Conservation (phyloP, 306 rosid species). For the Ziziphus jujuba region DNA sequence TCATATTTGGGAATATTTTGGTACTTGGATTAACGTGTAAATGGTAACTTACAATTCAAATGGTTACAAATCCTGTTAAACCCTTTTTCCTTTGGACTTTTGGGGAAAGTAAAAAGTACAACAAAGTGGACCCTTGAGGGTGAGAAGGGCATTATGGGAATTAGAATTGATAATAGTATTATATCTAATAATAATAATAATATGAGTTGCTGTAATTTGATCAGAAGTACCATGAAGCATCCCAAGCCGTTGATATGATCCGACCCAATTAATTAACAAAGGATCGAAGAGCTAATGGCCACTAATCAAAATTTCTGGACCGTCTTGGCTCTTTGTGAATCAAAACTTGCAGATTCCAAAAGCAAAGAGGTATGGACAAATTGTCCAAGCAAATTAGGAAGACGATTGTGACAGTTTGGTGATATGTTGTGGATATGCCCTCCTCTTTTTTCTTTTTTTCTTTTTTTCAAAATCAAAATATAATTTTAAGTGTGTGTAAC, state of each 20-base stretch:
- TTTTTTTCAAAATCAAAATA: too few relatives aligned
- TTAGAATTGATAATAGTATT: neutral
- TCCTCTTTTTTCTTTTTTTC: too few relatives aligned
- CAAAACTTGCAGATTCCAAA: slow-evolving; percentile 42
- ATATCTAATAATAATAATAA: neutral
- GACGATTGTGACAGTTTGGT: slow-evolving; percentile 9
- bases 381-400: slow-evolving; percentile 15
- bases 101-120: slow-evolving; percentile 2
- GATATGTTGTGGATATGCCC: slow-evolving; percentile 4
- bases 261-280: slow-evolving; percentile 31
- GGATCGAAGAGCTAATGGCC: slow-evolving; percentile 12
- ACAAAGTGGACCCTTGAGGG: neutral
- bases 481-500: too few relatives aligned
- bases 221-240: neutral
- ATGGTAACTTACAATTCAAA: neutral
- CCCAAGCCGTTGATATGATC: slow-evolving; percentile 23
- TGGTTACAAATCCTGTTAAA: neutral
- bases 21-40: slow-evolving; percentile 13
- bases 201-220: neutral
- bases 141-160: neutral
- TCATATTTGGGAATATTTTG: slow-evolving; percentile 27
- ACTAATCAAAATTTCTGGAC: slow-evolving; percentile 26
- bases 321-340: slow-evolving; percentile 21
- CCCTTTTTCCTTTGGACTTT: slow-evolving; percentile 8
- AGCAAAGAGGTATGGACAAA: slow-evolving; percentile 56